Conservation (phyloP, 257 asterid genomes). For the Parsonsia alboflavescens region DNA sequence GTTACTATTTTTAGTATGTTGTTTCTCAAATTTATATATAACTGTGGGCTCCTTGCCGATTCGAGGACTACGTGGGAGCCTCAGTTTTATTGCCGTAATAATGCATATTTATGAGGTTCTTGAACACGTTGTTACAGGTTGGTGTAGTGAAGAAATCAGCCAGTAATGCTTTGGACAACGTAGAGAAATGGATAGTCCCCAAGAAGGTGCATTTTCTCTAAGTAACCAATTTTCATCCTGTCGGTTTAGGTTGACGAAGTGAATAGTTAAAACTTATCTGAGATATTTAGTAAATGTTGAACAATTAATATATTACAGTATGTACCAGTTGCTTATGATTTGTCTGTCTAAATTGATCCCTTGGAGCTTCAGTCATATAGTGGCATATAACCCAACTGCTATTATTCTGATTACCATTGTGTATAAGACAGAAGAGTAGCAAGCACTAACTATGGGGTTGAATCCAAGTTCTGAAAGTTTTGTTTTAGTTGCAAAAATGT, state of each 20-base stretch:
- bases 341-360: not conserved
- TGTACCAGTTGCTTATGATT: not conserved
- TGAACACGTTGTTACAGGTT: slow-evolving; percentile 34
- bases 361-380: not conserved
- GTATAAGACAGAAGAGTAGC: not conserved
- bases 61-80: not conserved
- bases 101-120: not conserved
- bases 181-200: slow-evolving; percentile 78
- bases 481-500: not conserved
- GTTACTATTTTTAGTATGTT: not conserved
- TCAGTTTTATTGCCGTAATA: not conserved
- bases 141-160: slow-evolving; percentile 82
- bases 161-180: slow-evolving; percentile 32
- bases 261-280: not conserved
- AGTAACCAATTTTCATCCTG: not conserved
- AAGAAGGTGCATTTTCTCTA: slow-evolving; percentile 48
- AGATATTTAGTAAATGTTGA: not conserved
- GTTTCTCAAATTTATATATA: not conserved
- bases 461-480: not conserved
- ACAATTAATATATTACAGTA: not conserved
- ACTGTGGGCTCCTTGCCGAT: not conserved
- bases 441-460: not conserved
- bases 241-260: not conserved
- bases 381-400: not conserved
- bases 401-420: not conserved